phyloP scores from a whole-genome alignment of 345 rosid species.

The Hypericum androsaemum region DNA sequence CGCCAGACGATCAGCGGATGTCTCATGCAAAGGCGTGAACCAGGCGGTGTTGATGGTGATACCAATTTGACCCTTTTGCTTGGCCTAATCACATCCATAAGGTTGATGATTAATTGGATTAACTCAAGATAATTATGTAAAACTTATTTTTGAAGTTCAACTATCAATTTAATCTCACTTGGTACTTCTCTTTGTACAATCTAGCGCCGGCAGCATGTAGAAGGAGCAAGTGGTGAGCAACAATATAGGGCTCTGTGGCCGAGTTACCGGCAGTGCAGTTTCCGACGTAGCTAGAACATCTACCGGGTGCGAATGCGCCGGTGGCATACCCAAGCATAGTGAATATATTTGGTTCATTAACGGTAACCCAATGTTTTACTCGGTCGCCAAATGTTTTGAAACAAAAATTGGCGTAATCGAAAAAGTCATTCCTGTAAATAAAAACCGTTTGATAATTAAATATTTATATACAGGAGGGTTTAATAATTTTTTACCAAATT shows the following conservation, averaged over 20 bases:
- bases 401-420: conserved; percentile 9
- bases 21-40: conserved; percentile 63
- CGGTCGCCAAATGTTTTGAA: background rate
- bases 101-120: too few relatives aligned
- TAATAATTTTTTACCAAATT: too few relatives aligned
- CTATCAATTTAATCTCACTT: background rate
- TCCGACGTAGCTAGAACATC: conserved; percentile 5
- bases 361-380: conserved; percentile 35
- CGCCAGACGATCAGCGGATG: conserved; percentile 43
- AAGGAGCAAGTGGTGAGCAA: conserved; percentile 16
- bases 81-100: conserved; percentile 26
- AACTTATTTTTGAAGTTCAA: background rate
- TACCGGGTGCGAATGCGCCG: conserved; percentile 8
- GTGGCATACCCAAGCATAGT: conserved; percentile 5
- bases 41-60: conserved; percentile 57
- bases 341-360: conserved; percentile 13
- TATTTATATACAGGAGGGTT: too few relatives aligned
- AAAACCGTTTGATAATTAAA: too few relatives aligned
- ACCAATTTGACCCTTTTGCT: conserved; percentile 78
- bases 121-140: too few relatives aligned
- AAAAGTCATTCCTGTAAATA: background rate
- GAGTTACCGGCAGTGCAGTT: conserved; percentile 10
- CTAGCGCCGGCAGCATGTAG: conserved; percentile 15
- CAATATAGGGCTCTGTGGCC: conserved; percentile 13
- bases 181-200: conserved; percentile 5